Conservation (phyloP, 768 basidiomycete genomes). For the Astraeus odoratus region DNA sequence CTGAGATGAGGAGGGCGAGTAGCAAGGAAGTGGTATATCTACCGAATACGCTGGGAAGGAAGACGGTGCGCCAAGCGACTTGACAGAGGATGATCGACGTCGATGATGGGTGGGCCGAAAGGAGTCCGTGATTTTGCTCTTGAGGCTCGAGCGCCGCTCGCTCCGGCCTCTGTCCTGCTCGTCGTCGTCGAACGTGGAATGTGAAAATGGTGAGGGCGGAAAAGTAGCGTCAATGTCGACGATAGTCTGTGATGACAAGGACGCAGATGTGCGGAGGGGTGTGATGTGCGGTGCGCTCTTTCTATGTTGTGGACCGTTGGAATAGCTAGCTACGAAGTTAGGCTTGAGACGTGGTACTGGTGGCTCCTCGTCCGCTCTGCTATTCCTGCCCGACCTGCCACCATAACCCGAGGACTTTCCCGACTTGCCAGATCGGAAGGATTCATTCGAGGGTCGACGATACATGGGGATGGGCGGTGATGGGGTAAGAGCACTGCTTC, state of each 20-base stretch:
- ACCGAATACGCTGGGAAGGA: slow-evolving; percentile 17
- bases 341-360: slow-evolving; percentile 26
- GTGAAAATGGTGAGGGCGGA: slow-evolving; percentile 24
- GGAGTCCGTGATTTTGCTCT: slow-evolving; percentile 27
- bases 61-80: slow-evolving; percentile 27
- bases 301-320: slow-evolving; percentile 28
- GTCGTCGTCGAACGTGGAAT: slow-evolving; percentile 17
- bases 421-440: slow-evolving; percentile 36
- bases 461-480: slow-evolving; percentile 13
- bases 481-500: slow-evolving; percentile 16
- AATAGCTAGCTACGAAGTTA: slow-evolving; percentile 16
- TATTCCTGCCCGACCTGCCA: slow-evolving; percentile 25
- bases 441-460: slow-evolving; percentile 33
- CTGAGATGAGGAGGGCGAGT: slow-evolving; percentile 15
- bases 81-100: slow-evolving; percentile 27
- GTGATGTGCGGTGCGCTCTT: slow-evolving; percentile 46
- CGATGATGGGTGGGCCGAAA: slow-evolving; percentile 27
- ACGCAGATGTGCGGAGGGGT: slow-evolving; percentile 15
- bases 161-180: slow-evolving; percentile 22
- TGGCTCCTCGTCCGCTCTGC: slow-evolving; percentile 20
- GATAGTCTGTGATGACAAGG: slow-evolving; percentile 22
- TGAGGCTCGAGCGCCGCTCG: slow-evolving; percentile 25
- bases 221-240: slow-evolving; percentile 18
- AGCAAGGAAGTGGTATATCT: slow-evolving; percentile 18
- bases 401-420: slow-evolving; percentile 19